Conservation (phyloP, 345 rosid species). For the Eucalyptus pauciflora region DNA sequence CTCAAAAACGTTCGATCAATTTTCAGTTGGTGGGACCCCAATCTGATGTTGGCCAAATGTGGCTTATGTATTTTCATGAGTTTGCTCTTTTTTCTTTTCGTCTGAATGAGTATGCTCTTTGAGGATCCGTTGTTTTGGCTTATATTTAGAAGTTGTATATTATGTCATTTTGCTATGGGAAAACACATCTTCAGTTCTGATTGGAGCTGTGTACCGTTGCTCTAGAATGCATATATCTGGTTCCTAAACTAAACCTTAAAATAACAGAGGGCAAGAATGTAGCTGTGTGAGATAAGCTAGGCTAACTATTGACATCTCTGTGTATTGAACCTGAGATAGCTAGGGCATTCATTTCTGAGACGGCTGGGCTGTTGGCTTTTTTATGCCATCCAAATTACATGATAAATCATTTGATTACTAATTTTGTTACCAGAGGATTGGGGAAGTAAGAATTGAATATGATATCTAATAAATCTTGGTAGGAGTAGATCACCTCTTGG, state of each 20-base stretch:
- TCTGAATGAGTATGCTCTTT: neutral
- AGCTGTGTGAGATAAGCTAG: neutral
- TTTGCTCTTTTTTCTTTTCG: neutral
- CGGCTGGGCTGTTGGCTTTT: neutral
- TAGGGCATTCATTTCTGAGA: neutral
- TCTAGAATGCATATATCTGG: neutral
- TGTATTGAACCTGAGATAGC: neutral
- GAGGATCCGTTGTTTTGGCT: neutral
- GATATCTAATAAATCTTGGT: neutral
- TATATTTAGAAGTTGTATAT: neutral
- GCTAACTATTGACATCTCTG: neutral
- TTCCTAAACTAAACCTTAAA: neutral
- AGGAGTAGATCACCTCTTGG: neutral
- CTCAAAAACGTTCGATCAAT: neutral
- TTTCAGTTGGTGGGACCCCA: neutral
- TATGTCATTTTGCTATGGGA: neutral
- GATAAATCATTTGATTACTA: neutral
- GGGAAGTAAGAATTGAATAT: neutral
- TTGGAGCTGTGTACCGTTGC: neutral
- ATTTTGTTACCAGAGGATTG: neutral
- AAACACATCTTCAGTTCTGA: neutral
- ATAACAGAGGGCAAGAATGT: neutral
- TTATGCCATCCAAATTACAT: neutral
- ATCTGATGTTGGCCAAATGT: neutral
- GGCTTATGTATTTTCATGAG: neutral